Conservation (phyloP, 805 yeast species). For the Hanseniaspora clermontiae region DNA sequence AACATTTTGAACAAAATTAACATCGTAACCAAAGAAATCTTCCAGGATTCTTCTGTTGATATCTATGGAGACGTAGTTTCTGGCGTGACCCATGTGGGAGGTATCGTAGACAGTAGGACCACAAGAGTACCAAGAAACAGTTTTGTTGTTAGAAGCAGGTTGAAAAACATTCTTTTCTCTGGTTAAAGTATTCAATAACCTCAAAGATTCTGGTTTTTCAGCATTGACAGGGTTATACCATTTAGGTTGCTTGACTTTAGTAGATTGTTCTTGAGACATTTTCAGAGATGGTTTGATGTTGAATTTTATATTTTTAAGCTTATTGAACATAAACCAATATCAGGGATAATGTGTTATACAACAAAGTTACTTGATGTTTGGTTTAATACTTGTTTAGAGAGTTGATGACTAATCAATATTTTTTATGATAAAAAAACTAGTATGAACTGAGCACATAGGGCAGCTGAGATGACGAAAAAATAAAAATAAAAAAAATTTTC, state of each 20-base stretch:
- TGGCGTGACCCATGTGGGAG: constrained; percentile 96
- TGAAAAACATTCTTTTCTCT: constrained; percentile 64
- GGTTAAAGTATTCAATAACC: constrained; percentile 72
- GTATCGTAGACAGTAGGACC: constrained; percentile 97
- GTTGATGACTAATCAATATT: too few relatives aligned
- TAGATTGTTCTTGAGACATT: constrained; percentile 11
- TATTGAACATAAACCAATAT: background rate
- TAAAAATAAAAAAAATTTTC: too few relatives aligned
- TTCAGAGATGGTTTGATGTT: background rate
- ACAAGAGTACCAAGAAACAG: constrained; percentile 90
- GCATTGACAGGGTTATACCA: constrained; percentile 34
- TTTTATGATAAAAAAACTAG: too few relatives aligned
- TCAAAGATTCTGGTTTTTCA: constrained; percentile 31
- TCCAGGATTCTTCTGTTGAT: constrained; percentile 80
- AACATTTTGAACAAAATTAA: constrained; percentile 85
- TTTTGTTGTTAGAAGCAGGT: constrained; percentile 46
- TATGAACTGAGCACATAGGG: too few relatives aligned
- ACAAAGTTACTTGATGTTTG: background rate
- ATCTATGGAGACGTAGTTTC: constrained; percentile 90
- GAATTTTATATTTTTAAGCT: background rate
- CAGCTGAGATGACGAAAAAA: too few relatives aligned
- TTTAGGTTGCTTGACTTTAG: constrained; percentile 36
- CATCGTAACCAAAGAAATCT: constrained; percentile 83
- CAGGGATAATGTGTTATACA: background rate
- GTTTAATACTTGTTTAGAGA: too few relatives aligned